Base-by-base conservation (phyloP, 2,329 filamentous ascomycete species). In the Drechslera avenae region DNA sequence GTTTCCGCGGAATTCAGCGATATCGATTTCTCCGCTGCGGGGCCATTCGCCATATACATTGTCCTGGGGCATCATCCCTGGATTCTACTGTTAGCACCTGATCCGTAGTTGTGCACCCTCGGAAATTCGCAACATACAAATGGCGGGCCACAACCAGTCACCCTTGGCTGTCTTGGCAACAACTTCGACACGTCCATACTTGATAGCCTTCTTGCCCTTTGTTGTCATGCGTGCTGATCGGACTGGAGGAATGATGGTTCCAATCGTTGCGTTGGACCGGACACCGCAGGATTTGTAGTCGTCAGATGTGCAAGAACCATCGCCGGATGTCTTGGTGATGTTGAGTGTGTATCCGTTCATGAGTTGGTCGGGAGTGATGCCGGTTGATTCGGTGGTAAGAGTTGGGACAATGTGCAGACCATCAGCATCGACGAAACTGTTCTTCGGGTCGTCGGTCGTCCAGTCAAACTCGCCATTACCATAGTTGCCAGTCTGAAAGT, bases 61-160 rank as follows among this genome's bases (percentile, higher is more conserved):
- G 16, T 86, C 78, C 44, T 85, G 84, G 1, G 90, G 90, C 63
- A 67, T 66, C 65, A 68, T 66, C 64, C 89, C 60, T 57, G 33
- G 2, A 3, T 7, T 8, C 23, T 9, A 18, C 9, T 30, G 42
- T 88, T 36, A 57, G 46, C 43, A 30, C 19, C 3, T 19, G 4
- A 26, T 13, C 6, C 2, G 12, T 19, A 3, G 3, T 13, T 9
- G 5, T 4, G 21, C 13, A 23, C 2, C 2, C 12, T 7, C n/a
- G n/a, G n/a, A 21, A 5, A 16, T 12, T 3, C 5, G 14, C 3
- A 14, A 47, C 57, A 21, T 49, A 64, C 89, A 93, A 66, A 94
- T 92, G 16, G 89, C 89, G 2, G 90, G 90, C 90, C 90, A 93
- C 10, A 94, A 80, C 90, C 90, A 94, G 75, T 93, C 89, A 40